These are phyloP conservation scores for Pestalotiopsis sp. DNA, from an alignment of 2,329 filamentous ascomycete genomes.

Conservation along the genomic window DNA sequence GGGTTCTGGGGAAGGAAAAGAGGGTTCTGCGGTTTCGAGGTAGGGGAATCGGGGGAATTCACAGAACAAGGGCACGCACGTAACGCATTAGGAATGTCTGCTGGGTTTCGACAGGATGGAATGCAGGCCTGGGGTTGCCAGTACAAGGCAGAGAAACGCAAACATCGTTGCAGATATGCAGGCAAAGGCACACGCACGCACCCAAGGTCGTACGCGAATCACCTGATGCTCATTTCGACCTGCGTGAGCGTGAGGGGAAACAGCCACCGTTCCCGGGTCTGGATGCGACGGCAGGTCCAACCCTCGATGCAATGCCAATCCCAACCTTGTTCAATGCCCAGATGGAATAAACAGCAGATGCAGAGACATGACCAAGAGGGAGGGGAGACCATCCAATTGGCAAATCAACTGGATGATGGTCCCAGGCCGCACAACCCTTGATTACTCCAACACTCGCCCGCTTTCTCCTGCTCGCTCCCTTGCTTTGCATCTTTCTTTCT, in stretches of 20 bases:
- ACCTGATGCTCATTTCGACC: slow-evolving; percentile 8
- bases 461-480: not conserved
- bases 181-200: not conserved
- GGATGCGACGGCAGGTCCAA: not conserved
- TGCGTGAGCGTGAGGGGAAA: slow-evolving; percentile 11
- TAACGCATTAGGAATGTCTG: not conserved
- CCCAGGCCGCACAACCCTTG: not conserved
- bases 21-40: not conserved
- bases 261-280: not conserved
- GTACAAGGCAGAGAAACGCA: not conserved
- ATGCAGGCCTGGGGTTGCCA: not conserved
- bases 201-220: slow-evolving; percentile 6
- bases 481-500: not conserved
- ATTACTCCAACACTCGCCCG: not conserved
- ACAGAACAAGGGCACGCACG: not conserved
- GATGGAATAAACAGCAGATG: not conserved
- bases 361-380: not conserved
- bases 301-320: not conserved
- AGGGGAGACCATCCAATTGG: not conserved
- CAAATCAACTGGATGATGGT: not conserved
- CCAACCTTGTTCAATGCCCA: not conserved
- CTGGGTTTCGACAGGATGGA: not conserved
- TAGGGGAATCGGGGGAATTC: not conserved
- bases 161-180: slow-evolving; percentile 1
- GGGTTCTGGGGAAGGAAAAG: not conserved